Percentiles rank a stretch among this genome's conserved stretches.
phyloP scores from a whole-genome alignment of 352 stramenopile genomes.

The Phytophthora colocasiae region DNA sequence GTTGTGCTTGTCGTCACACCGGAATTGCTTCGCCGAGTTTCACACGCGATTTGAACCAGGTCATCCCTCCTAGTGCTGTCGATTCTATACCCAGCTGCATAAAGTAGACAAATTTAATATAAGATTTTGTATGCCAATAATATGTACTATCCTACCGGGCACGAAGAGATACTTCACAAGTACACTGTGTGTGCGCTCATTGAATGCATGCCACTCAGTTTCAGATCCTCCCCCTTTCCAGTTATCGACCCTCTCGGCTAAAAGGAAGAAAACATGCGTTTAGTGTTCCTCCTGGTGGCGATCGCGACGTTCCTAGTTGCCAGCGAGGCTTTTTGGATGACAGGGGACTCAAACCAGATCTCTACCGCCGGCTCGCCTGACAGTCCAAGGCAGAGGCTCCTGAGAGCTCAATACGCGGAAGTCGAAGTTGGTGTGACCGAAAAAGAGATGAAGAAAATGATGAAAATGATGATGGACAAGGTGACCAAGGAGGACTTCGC shows the following conservation, averaged over 20 bases:
- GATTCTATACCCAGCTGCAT: too few relatives aligned
- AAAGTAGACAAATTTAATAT: too few relatives aligned
- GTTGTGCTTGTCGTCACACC: too few relatives aligned
- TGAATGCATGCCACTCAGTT: background rate
- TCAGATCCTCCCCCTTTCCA: background rate
- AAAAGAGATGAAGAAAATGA: background rate
- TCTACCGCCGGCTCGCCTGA: background rate
- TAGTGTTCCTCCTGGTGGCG: constrained; percentile 20
- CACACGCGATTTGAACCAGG: too few relatives aligned
- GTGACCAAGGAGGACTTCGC: background rate
- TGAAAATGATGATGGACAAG: background rate
- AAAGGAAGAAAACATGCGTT: constrained; percentile 26
- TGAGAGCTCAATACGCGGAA: background rate
- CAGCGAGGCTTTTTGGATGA: constrained; percentile 5
- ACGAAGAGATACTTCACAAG: too few relatives aligned
- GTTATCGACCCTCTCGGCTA: background rate
- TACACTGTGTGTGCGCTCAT: too few relatives aligned
- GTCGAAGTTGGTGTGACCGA: background rate
- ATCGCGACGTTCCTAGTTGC: constrained; percentile 1
- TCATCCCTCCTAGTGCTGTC: too few relatives aligned
- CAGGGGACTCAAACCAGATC: background rate
- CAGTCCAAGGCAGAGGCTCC: background rate
- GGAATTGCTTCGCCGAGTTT: too few relatives aligned
- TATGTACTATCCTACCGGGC: too few relatives aligned
- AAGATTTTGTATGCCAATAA: too few relatives aligned